phyloP scores from a whole-genome alignment of 177 flowering plant species.

The Vitis hybrid region DNA sequence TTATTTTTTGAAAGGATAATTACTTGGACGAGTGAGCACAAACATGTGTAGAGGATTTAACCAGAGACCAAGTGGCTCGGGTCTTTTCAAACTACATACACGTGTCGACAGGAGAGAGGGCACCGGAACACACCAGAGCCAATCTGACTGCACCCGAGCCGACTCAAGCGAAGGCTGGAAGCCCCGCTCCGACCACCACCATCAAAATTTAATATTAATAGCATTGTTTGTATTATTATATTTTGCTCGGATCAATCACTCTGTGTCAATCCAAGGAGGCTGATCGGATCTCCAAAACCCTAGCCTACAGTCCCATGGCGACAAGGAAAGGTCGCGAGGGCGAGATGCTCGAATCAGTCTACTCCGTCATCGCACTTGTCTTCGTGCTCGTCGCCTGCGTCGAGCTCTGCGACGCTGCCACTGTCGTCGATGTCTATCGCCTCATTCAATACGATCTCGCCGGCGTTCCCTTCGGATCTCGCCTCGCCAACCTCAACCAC shows the following conservation, averaged over 20 bases:
- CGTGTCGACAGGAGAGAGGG: too few relatives aligned
- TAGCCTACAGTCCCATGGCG: conserved; percentile 19
- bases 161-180: too few relatives aligned
- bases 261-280: too few relatives aligned
- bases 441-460: conserved; percentile 91
- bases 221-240: background rate
- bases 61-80: too few relatives aligned
- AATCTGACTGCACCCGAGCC: too few relatives aligned
- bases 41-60: too few relatives aligned
- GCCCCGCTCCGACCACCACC: too few relatives aligned
- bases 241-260: background rate
- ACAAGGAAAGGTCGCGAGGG: conserved; percentile 14
- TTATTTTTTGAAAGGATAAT: too few relatives aligned
- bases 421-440: conserved; percentile 90
- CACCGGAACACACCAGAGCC: too few relatives aligned
- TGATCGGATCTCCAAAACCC: conserved; percentile 5
- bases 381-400: conserved; percentile 77
- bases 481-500: conserved; percentile 73
- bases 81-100: too few relatives aligned
- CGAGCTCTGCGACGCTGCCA: conserved; percentile 87
- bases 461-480: conserved; percentile 90
- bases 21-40: too few relatives aligned
- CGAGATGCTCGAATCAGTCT: conserved; percentile 53
- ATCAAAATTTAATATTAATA: too few relatives aligned
- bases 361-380: conserved; percentile 52